Percentiles rank a stretch among this genome's conserved stretches.
Evolutionary conservation across 164 flowering plant genomes (phyloP).

Genomic region (Vitis vinifera): ASM3070453v1 NC_081822.1:7044001-7044500

Average conservation of each 20-base stretch:
- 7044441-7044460: background rate
- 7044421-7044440: background rate
- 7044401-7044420: background rate
- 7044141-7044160: background rate
- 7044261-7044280: too few relatives aligned
- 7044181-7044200: conserved; percentile 5
- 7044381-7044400: background rate
- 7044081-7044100: background rate
- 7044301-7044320: conserved; percentile 57
- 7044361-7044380: background rate
- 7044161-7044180: background rate
- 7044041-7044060: background rate
- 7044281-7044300: background rate
- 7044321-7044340: conserved; percentile 78
- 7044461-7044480: too few relatives aligned
- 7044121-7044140: background rate
- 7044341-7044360: conserved; percentile 46
- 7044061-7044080: background rate
- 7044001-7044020: background rate
- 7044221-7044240: background rate
- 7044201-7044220: background rate
- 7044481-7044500: too few relatives aligned
- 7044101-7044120: background rate
- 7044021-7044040: background rate
- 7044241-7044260: background rate